Evolutionary conservation across 2,329 filamentous ascomycete genomes (phyloP).

Genomic region (Lomentospora prolificans): DNA sequence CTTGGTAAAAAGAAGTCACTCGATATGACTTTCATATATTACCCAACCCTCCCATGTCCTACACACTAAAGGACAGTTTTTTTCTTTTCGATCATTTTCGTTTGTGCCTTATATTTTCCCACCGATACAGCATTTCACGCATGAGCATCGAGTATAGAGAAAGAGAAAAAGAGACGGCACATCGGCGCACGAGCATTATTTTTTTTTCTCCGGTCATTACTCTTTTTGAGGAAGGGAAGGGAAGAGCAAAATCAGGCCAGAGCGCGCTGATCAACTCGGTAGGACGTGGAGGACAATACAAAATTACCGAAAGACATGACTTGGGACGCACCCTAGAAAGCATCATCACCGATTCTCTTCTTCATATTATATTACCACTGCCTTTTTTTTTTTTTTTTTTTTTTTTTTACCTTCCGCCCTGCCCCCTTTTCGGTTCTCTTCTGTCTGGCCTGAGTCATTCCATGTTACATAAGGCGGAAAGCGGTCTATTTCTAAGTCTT

Average conservation of each 20-base stretch:
- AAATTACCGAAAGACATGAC: background rate
- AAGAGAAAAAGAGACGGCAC: background rate
- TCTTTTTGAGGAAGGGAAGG: too few relatives aligned
- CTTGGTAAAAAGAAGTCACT: constrained; percentile 37
- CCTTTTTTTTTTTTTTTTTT: background rate
- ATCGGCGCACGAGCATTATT: background rate
- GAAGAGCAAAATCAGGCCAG: too few relatives aligned
- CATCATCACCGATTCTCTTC: background rate
- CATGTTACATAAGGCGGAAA: too few relatives aligned
- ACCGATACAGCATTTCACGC: too few relatives aligned
- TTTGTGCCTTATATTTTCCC: too few relatives aligned
- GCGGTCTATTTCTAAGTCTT: background rate
- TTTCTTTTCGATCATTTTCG: too few relatives aligned
- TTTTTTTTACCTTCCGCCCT: too few relatives aligned
- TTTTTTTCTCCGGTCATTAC: background rate
- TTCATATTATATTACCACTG: background rate
- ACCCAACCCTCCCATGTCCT: background rate
- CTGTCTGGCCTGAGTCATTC: too few relatives aligned
- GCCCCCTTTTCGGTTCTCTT: too few relatives aligned
- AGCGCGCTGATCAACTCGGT: too few relatives aligned
- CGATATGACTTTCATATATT: background rate
- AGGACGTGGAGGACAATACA: too few relatives aligned
- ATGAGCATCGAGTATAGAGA: background rate
- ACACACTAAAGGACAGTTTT: background rate
- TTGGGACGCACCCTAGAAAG: background rate